These are phyloP conservation scores for Yarrowia sp. DNA, from an alignment of 805 yeast species.

Conservation along the genomic window DNA sequence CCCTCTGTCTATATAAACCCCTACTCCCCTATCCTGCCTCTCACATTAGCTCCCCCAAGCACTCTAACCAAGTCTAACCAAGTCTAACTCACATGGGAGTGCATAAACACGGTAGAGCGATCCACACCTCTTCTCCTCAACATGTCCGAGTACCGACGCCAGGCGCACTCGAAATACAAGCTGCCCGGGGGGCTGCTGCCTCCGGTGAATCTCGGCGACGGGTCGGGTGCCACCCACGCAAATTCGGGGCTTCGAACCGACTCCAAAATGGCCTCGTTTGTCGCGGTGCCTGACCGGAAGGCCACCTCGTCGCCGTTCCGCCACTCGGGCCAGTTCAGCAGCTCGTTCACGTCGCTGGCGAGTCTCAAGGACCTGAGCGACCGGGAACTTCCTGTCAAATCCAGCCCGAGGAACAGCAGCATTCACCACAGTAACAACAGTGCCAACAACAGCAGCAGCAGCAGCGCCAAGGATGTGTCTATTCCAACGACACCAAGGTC, in stretches of 20 bases:
- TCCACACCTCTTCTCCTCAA: not conserved
- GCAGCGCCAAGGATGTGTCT: not conserved
- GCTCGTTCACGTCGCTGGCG: constrained; percentile 20
- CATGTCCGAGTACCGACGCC: constrained; percentile 21
- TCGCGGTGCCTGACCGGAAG: constrained; percentile 5
- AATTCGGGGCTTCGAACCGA: not conserved
- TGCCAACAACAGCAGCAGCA: not conserved
- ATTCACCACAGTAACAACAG: not conserved
- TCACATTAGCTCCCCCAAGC: too few relatives aligned
- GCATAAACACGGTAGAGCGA: constrained; percentile 3
- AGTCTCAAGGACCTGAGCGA: constrained; percentile 6
- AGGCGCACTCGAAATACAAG: constrained; percentile 16
- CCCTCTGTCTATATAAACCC: too few relatives aligned
- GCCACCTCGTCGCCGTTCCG: constrained; percentile 15
- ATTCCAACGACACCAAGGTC: not conserved
- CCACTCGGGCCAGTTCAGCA: constrained; percentile 6
- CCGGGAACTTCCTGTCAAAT: not conserved
- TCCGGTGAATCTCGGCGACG: constrained; percentile 8
- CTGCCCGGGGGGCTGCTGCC: constrained; percentile 16
- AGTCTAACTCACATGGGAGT: too few relatives aligned
- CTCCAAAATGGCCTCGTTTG: constrained; percentile 16
- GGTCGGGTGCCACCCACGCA: not conserved
- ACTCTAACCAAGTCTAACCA: too few relatives aligned
- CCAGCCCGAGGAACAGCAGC: not conserved
- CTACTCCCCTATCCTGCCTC: too few relatives aligned